Base-by-base conservation (phyloP, 2,329 filamentous ascomycete genomes). In the Ploettnerulaceae sp. region DNA sequence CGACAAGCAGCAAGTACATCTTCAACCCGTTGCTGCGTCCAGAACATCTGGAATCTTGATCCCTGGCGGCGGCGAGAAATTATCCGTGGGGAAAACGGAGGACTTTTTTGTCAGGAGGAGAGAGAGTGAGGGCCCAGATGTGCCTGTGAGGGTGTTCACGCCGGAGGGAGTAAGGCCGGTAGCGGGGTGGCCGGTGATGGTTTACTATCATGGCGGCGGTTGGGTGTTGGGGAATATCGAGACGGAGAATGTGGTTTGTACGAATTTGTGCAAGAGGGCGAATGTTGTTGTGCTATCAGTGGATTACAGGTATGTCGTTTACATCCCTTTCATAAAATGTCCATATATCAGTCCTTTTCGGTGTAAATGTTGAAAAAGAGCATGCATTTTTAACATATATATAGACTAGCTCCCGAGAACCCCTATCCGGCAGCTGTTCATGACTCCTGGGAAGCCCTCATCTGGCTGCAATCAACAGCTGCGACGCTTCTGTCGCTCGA, bases 191-290 rank as follows among this genome's bases (percentile, higher is more conserved):
- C 76, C 76, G 2, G 68, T 73, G 6, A 70, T 74, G 58, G 54
- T 80, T 3, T 81, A 77, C 58, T 76, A 71, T 55, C 77, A 81
- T 53, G 77, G 76, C 4, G 76, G 76, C 1, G 77, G 76, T 3
- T 81, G 75, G 75, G 75, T 79, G 3, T 55, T 79, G 22, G 76
- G 76, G 0, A 76, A 72, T 35, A 76, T 79, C 33, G 68, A 75
- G 49, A 78, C 74, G 0, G 77, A 81, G 62, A 79, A 80, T 53
- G 68, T 70, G 3, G 71, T 79, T 3, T 74, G 73, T 40, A 71
- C 74, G n/a, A 71, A 78, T 53, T 58, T 81, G 8, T 77, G 74
- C 51, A 66, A 66, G 17, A 64, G 73, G 8, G 70, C 67, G 0
- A 69, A 68, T 6, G 74, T 70, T 46, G 73, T 79, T 0, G 74